A percentile compares a stretch with the other conserved stretches of the same genome.
These are phyloP conservation scores for Podospora comata DNA, from an alignment of 495 filamentous ascomycete species.

Conservation along the genomic window DNA sequence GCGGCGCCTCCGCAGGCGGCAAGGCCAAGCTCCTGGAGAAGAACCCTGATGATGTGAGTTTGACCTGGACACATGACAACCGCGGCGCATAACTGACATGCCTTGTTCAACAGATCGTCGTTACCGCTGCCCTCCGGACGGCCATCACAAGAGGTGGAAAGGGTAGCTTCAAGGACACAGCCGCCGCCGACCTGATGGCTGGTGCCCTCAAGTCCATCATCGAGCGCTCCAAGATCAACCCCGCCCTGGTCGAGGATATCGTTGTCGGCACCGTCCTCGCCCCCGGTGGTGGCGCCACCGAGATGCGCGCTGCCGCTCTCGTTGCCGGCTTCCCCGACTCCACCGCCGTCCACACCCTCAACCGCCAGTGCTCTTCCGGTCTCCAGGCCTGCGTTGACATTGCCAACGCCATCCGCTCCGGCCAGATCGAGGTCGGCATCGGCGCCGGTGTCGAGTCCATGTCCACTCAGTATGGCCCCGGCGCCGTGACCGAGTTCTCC, in stretches of 20 bases:
- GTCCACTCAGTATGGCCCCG: constrained; percentile 86
- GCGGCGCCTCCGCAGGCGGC: constrained; percentile 35
- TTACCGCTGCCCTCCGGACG: constrained; percentile 89
- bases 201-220: constrained; percentile 79
- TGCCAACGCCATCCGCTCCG: constrained; percentile 80
- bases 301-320: constrained; percentile 89
- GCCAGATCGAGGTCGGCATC: constrained; percentile 94
- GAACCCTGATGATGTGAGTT: constrained; percentile 49
- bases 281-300: constrained; percentile 91
- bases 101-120: constrained; percentile 60
- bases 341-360: constrained; percentile 77
- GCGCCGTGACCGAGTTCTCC: constrained; percentile 90
- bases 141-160: constrained; percentile 89
- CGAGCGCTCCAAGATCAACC: constrained; percentile 80
- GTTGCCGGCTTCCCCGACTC: constrained; percentile 87
- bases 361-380: constrained; percentile 88
- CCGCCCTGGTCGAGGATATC: constrained; percentile 81
- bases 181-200: constrained; percentile 78
- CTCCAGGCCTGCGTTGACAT: constrained; percentile 89
- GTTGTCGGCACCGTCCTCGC: constrained; percentile 88
- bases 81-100: background rate
- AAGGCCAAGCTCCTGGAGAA: constrained; percentile 49
- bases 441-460: constrained; percentile 98
- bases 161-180: constrained; percentile 93
- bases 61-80: constrained; percentile 16